Conservation (phyloP, 2,329 filamentous ascomycete species). For the Pyrenophora tritici-repentis region DNA sequence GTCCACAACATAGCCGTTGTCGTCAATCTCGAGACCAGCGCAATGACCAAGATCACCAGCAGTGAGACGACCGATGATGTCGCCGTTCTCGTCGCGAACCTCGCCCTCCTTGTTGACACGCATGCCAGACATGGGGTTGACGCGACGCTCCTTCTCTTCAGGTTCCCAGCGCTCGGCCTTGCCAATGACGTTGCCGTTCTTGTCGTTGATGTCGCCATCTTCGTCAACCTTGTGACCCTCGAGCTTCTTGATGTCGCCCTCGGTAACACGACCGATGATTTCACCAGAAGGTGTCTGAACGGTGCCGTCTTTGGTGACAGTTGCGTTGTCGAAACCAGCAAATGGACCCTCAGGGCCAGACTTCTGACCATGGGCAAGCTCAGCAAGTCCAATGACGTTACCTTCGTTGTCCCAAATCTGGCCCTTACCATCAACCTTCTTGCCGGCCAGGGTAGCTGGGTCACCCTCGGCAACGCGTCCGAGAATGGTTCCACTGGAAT, state of each 20-base stretch:
- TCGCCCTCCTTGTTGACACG: conserved; percentile 60
- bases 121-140: conserved; percentile 65
- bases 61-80: conserved; percentile 56
- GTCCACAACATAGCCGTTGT: conserved; percentile 59
- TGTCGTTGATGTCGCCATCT: conserved; percentile 58
- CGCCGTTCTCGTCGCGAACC: conserved; percentile 57
- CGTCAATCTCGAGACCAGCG: conserved; percentile 58
- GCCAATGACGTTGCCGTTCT: conserved; percentile 59
- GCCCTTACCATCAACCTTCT: conserved; percentile 66
- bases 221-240: conserved; percentile 57
- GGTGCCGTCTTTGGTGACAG: conserved; percentile 63
- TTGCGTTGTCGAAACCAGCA: conserved; percentile 62
- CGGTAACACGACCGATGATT: conserved; percentile 56
- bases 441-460: conserved; percentile 60
- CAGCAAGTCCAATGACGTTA: conserved; percentile 63
- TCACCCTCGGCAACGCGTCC: conserved; percentile 64
- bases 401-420: conserved; percentile 68
- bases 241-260: conserved; percentile 58
- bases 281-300: conserved; percentile 54
- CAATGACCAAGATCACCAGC: conserved; percentile 58
- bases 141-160: conserved; percentile 58
- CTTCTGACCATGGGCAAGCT: conserved; percentile 60
- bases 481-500: conserved; percentile 62
- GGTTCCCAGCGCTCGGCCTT: conserved; percentile 60
- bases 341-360: conserved; percentile 61